phyloP scores from a whole-genome alignment of 352 stramenopile genomes.

The Globisporangium iwayamae region DNA sequence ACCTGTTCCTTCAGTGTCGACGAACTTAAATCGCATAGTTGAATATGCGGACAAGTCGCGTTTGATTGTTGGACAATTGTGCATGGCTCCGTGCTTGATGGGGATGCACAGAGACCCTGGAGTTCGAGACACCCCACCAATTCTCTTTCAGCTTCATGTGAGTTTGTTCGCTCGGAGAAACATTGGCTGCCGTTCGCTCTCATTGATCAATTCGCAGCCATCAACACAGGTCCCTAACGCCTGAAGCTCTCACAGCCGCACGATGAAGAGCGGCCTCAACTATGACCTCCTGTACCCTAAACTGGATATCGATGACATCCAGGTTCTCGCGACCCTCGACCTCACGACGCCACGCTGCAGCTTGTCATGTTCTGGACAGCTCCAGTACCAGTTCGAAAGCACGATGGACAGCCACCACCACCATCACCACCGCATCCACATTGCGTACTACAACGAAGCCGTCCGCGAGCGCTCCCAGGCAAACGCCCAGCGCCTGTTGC shows the following conservation, averaged over 20 bases:
- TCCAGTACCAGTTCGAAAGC: background rate
- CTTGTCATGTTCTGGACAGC: background rate
- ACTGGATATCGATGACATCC: background rate
- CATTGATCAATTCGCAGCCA: background rate
- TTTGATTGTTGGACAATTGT: background rate
- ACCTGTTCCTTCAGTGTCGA: no score
- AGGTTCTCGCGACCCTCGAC: background rate
- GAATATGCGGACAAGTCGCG: background rate
- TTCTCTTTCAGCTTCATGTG: no score
- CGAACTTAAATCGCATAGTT: no score
- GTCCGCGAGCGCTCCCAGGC: conserved; percentile 11
- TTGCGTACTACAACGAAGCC: conserved; percentile 19
- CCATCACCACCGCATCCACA: conserved; percentile 13
- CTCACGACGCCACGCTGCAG: background rate
- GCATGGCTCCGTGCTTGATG: no score
- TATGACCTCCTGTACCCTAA: background rate
- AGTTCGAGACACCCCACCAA: no score
- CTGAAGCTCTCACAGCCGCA: background rate
- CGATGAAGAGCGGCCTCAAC: background rate
- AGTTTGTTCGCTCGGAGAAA: no score
- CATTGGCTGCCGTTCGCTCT: background rate
- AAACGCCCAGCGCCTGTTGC: conserved; percentile 12
- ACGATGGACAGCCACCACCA: no score
- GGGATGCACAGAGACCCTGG: no score
- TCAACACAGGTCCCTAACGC: no score